A percentile compares a stretch with the other conserved stretches of the same genome.
Evolutionary conservation across 176 grass and related monocot genomes (phyloP).

Genomic region (Neostapfia colusana): DNA sequence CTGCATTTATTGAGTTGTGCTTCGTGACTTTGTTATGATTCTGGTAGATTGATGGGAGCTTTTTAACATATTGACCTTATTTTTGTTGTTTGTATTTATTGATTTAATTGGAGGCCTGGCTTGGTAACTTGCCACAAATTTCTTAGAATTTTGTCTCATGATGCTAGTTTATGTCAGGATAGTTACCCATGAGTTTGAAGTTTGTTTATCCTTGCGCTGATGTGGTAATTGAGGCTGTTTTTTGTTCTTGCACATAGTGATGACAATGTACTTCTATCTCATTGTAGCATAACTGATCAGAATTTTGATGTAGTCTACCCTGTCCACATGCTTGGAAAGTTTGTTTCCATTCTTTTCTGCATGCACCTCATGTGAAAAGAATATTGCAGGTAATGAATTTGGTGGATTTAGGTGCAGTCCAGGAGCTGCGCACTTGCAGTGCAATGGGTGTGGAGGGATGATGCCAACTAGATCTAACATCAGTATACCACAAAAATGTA

Average conservation of each 20-base stretch:
- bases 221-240: conserved; percentile 4
- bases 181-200: neutral
- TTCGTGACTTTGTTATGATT: conserved; percentile 9
- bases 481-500: conserved; percentile 74
- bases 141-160: neutral
- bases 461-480: conserved; percentile 77
- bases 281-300: neutral
- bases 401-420: conserved; percentile 81
- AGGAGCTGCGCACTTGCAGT: conserved; percentile 70
- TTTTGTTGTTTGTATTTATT: neutral
- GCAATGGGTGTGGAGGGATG: conserved; percentile 65
- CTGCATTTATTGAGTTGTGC: neutral
- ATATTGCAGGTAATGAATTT: conserved; percentile 67
- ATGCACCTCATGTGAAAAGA: conserved; percentile 38
- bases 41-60: neutral
- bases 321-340: conserved; percentile 14
- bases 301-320: conserved; percentile 2
- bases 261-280: neutral
- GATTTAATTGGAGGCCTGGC: neutral
- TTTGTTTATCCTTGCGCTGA: conserved; percentile 6
- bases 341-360: conserved; percentile 1
- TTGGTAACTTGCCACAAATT: neutral
- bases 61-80: neutral
- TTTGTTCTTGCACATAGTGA: neutral
- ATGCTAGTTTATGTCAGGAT: conserved; percentile 13